Base-by-base conservation (phyloP, 2,329 filamentous ascomycete species). In the Zelopaecilomyces penicillatus region DNA sequence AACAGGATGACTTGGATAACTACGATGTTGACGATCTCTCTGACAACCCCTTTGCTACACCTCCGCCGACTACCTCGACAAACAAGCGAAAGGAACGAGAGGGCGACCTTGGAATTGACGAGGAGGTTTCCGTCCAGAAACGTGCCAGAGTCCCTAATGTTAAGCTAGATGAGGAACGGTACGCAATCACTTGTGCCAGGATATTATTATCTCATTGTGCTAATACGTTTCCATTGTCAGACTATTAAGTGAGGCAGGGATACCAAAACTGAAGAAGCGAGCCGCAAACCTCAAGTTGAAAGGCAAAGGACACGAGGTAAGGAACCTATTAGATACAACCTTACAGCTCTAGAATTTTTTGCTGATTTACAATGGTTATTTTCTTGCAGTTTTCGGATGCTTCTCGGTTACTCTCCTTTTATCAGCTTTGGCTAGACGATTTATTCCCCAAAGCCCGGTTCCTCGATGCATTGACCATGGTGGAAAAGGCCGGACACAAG, bases 351-450 rank as follows among this genome's bases (percentile, higher is more conserved):
- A 19, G 19, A 19, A 19, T 19, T 3, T 19, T 19, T 19, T 19
- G 19, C 19, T 19, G 19, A 19, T 34, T 41, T 33, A 19, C 12
- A 48, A 27, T n/a, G 4, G 7, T 39, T 12, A 43, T 3, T 3
- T 26, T 2, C 6, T 4, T 6, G 3, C 43, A 91, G 82, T 97
- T 93, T 65, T 83, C 85, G 12, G 93, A 98, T 60, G 80, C 89
- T 8, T 78, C 83, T 0, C 80, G 82, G 11, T 75, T 98, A 27
- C 74, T 98, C 39, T 87, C 86, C 27, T 87, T 94, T 61, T 98
- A 97, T 61, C 93, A 97, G 62, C 66, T 95, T 45, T 98, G 93
- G 93, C 83, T 98, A 2, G 91, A 98, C 65, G 89, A 96, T 58
- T 73, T 98, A 9, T 98, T 90, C 58, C 93, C 93, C 9, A 89